Evolutionary conservation across 2,329 filamentous ascomycete species (phyloP), one percentile per base, ranked within the genome.

Genomic region (Zalaria obscura): DNA sequence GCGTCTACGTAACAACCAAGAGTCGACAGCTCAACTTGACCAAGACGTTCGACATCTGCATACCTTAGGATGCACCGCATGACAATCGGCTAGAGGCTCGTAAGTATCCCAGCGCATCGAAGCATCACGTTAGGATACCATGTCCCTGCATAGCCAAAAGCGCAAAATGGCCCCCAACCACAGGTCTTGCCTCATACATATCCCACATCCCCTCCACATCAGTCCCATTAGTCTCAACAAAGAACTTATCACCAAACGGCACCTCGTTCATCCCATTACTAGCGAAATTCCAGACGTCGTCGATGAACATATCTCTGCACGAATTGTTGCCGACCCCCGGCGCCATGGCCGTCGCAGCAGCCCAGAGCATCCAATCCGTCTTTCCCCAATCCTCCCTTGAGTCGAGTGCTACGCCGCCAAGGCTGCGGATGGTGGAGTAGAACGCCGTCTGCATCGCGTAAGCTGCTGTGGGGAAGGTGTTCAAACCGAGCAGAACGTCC

Each of bases 221-320:
- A 18, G 18, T 18, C 18, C 18, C 18, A 2, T 18, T 18, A 18
- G 18, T 18, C 6, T 52, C 56, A 8, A 61, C 56, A 35, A 59
- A 53, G 48, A 65, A 66, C 6, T 60, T 58, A 51, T 66, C 64
- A 29, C 61, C 59, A 42, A 68, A 67, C 1, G 64, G 64, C 52
- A 56, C 63, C n/a, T 53, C 54, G 42, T 66, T 65, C 41, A 61
- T 55, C 5, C 60, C 58, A 41, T 64, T 66, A n/a, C 55, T 57
- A 48, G 66, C 58, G 42, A 59, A 67, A 65, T 64, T 60, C n/a
- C n/a, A n/a, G n/a, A n/a, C n/a, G n/a, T n/a, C n/a, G 44, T 64
- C 49, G 27, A 66, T 53, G 33, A 65, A 61, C 50, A 47, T 45
- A 10, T 45, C 29, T 25, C 41, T 41, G n/a, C 48, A 48, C 25